Base-by-base conservation (phyloP, 2,329 filamentous ascomycete species). In the Colletotrichum truncatum region DNA sequence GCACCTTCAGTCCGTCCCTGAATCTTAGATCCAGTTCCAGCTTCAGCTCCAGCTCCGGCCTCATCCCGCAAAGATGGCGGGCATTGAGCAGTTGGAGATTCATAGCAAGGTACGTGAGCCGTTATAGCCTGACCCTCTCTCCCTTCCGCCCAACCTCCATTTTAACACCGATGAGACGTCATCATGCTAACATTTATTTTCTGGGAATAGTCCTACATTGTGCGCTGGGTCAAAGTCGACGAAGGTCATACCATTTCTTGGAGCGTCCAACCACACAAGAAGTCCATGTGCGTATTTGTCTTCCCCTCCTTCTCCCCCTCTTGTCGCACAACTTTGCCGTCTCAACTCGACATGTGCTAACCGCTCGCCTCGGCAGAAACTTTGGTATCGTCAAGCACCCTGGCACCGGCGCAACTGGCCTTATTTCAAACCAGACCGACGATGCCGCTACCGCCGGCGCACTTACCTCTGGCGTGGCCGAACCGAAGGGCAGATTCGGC, bases 341-440 rank as follows among this genome's bases (percentile, higher is more conserved):
- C 45, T 54, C 38, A 11, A 43, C 25, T 45, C 25, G 16, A 46
- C 46, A 52, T 23, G 28, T 66, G 54, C 64, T 67, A 21, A 67
- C 55, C 28, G 21, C 6, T 6, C 52, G 10, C 49, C 51, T 43
- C 34, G 21, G 30, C 73, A 91, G 89, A 79, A 98, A 98, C 81
- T 97, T 99, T 77, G 96, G 94, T 75, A 92, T 99, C 74, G 97
- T 99, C 80, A 98, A 98, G 77, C 96, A 98, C 77, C 95, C 96
- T 2, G 94, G 94, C 70, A 90, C 87, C 63, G 88, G 88, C 70
- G 82, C 78, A 36, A 85, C 84, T 18, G 82, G 79, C 66, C 75
- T 85, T 51, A 77, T 81, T 18, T 78, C 82, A 14, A 78, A 76
- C 43, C 77, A 76, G 60, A 68, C 78, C 57, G 82, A 84, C 69